These are phyloP conservation scores for Chlamydomonas sphaeroides DNA, from an alignment of 139 green algal species.

Conservation along the genomic window DNA sequence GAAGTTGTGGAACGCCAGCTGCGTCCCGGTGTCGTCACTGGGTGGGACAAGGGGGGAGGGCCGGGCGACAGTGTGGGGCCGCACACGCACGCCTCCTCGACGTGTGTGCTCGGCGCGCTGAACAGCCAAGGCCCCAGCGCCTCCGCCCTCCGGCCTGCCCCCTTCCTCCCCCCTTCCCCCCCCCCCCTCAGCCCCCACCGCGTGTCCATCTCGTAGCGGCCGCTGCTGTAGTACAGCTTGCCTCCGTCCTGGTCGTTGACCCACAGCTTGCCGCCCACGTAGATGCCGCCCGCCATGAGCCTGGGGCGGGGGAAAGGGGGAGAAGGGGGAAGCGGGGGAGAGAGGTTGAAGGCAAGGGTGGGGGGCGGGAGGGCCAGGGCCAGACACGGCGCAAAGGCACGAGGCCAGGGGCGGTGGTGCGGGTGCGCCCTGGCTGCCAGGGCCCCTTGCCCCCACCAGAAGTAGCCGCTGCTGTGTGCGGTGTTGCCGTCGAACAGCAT, in stretches of 20 bases:
- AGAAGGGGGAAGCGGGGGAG: too few species aligned
- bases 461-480: slow-evolving; percentile 58
- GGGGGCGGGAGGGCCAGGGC: too few species aligned
- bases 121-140: too few species aligned
- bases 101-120: too few species aligned
- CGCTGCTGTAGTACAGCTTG: slow-evolving; percentile 62
- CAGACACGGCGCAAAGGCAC: too few species aligned
- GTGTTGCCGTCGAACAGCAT: slow-evolving; percentile 63
- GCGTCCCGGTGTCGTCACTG: slow-evolving; percentile 47
- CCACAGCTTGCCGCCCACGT: slow-evolving; percentile 61
- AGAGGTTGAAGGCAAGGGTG: too few species aligned
- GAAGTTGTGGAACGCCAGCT: slow-evolving; percentile 38
- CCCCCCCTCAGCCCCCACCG: slow-evolving; percentile 14
- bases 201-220: slow-evolving; percentile 58
- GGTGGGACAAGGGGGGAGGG: neutral
- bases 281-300: slow-evolving; percentile 62
- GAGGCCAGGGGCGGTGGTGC: too few species aligned
- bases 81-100: too few species aligned
- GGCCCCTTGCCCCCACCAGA: neutral
- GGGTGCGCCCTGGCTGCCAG: too few species aligned
- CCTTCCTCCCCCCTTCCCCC: too few species aligned
- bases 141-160: too few species aligned
- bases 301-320: neutral
- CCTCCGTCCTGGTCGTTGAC: slow-evolving; percentile 32
- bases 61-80: too few species aligned